Evolutionary conservation across 208 protist genomes (phyloP).

Genomic region (Herpetomonas samuelpessoai): DNA sequence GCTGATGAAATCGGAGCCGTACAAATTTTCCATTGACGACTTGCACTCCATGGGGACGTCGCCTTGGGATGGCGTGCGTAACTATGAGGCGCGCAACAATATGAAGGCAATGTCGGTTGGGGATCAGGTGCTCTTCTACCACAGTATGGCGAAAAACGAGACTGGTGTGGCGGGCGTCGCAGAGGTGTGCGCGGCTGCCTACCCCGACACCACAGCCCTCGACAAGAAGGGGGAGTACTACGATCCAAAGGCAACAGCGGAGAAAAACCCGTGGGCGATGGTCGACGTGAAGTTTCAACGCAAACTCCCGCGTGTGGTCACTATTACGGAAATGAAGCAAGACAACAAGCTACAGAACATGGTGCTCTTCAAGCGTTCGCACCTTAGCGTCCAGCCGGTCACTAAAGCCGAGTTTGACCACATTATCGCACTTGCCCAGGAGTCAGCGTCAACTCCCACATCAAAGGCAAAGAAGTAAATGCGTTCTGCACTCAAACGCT

Average conservation of each 20-base stretch:
- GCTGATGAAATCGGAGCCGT: constrained; percentile 85
- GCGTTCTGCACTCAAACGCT: too few relatives aligned
- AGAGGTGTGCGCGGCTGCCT: constrained; percentile 43
- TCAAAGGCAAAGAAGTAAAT: too few relatives aligned
- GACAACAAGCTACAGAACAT: constrained; percentile 53
- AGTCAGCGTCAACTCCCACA: too few relatives aligned
- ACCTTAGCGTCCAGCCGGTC: constrained; percentile 79
- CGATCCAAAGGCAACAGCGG: constrained; percentile 51
- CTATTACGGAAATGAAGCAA: constrained; percentile 50
- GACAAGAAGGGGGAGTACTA: constrained; percentile 76
- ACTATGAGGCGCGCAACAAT: constrained; percentile 83
- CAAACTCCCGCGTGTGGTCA: constrained; percentile 54
- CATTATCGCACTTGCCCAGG: constrained; percentile 56
- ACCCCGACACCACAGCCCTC: constrained; percentile 76
- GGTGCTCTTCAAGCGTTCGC: constrained; percentile 61
- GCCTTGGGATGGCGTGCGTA: constrained; percentile 86
- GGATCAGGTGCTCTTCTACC: constrained; percentile 83
- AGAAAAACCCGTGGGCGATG: constrained; percentile 85
- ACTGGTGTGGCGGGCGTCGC: constrained; percentile 75
- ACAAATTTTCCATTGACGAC: constrained; percentile 83
- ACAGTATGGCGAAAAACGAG: constrained; percentile 74
- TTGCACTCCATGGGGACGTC: constrained; percentile 39
- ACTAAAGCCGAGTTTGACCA: constrained; percentile 52
- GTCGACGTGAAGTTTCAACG: constrained; percentile 76
- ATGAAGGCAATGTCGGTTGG: constrained; percentile 79